Conservation (phyloP, 139 green algal species). For the Monoraphidium neglectum region DNA sequence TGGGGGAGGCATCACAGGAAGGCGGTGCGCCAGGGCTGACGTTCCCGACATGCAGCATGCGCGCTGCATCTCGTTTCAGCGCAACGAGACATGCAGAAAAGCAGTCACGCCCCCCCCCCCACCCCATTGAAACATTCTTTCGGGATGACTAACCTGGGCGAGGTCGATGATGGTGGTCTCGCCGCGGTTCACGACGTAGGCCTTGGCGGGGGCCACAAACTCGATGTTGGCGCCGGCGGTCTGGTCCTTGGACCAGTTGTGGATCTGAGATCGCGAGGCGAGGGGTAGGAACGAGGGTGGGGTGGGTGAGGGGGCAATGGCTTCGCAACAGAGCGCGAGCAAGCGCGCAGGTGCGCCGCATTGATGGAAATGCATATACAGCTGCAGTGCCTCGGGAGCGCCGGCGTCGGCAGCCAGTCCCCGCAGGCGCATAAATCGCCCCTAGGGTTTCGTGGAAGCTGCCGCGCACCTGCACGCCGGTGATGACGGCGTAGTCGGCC, state of each 20-base stretch:
- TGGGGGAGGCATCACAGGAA: neutral
- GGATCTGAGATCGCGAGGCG: slow-evolving; percentile 63
- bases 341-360: neutral
- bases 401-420: too few relatives aligned
- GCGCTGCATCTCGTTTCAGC: neutral
- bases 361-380: too few relatives aligned
- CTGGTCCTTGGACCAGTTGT: slow-evolving; percentile 60
- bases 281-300: too few relatives aligned
- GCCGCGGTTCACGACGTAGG: slow-evolving; percentile 80
- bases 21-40: neutral
- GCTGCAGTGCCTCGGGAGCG: too few relatives aligned
- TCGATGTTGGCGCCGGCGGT: slow-evolving; percentile 58
- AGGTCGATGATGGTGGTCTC: slow-evolving; percentile 76
- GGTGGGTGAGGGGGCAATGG: too few relatives aligned
- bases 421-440: too few relatives aligned
- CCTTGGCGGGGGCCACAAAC: slow-evolving; percentile 64
- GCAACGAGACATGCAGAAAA: neutral
- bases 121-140: too few relatives aligned
- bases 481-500: slow-evolving; percentile 87
- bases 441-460: too few relatives aligned
- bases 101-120: neutral
- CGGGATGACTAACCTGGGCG: slow-evolving; percentile 41
- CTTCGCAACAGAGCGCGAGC: neutral
- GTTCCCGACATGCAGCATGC: neutral
- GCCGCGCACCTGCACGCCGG: slow-evolving; percentile 82